Evolutionary conservation across 768 basidiomycete species (phyloP), one percentile per base, ranked within the genome.

Genomic region (Suillus subalutaceus): DNA sequence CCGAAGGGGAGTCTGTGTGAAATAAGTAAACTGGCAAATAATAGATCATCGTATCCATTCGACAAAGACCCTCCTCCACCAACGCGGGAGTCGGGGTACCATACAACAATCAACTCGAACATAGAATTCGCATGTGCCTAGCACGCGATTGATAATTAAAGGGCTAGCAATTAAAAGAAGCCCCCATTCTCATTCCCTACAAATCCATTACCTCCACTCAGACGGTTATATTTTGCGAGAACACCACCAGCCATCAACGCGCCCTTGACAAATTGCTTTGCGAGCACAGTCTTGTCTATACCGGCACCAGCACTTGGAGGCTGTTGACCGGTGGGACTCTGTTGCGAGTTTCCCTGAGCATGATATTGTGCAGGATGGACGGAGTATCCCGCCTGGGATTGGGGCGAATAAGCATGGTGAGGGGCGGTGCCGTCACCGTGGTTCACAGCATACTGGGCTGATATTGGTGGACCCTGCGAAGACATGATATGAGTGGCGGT

Each of bases 191-290:
- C 16, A 59, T 59, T 59, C 16, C 58, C 38, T 0, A 23, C 15
- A 58, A 58, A 58, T 8, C 37, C 56, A 23, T 15, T 37, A 1
- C 57, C 57, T 40, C 57, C 37, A 18, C 9, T 59, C 26, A 59
- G 23, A 26, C 16, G 38, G n/a, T 58, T 58, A 26, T 40, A 58
- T 7, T 30, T 59, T 6, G 58, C 58, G 9, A 59, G 16, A 6
- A 59, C 40, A 20, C 40, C 26, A 1, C 58, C 58, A 18, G 58
- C 58, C 16, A 41, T 59, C 38, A 59, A 59, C 16, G 58, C 58
- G 16, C 58, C 58, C 26, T 41, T 59, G 40, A 59, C 58, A 5
- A 59, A 59, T 18, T 59, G 40, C 26, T 40, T 40, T 10, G 58
- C 58, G 26, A 59, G 40, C 38, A 18, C 4, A 10, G 40, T 40